A percentile compares a stretch with the other conserved stretches of the same genome.
Conservation (phyloP, 116 monocot species). For the Zostera marina region DNA sequence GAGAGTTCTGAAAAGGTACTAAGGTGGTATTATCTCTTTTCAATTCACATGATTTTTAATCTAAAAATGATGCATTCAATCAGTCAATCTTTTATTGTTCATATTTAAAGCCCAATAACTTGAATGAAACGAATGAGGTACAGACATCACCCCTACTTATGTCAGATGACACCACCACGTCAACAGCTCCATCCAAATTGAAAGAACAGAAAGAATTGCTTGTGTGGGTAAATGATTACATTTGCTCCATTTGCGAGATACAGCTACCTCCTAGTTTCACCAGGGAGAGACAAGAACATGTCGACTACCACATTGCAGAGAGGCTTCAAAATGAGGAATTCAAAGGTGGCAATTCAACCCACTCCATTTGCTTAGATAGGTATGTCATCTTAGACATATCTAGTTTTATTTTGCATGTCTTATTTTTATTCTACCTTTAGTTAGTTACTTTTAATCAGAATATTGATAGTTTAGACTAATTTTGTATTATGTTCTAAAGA, state of each 20-base stretch:
- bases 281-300: conserved; percentile 80
- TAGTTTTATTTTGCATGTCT: not conserved
- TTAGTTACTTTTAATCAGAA: not conserved
- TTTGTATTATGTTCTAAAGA: no score
- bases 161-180: not conserved
- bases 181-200: not conserved
- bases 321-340: conserved; percentile 69
- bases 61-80: not conserved
- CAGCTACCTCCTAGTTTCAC: conserved; percentile 65
- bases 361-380: conserved; percentile 9
- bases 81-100: not conserved
- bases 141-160: not conserved
- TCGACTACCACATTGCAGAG: conserved; percentile 80
- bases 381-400: not conserved
- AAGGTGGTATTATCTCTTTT: not conserved
- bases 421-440: not conserved
- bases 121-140: not conserved
- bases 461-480: no score
- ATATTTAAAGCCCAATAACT: not conserved
- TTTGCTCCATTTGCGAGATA: conserved; percentile 72
- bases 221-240: conserved; percentile 60
- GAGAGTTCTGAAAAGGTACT: conserved; percentile 1
- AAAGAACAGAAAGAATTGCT: conserved; percentile 8
- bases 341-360: conserved; percentile 2
- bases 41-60: not conserved